A percentile compares a stretch with the other conserved stretches of the same genome.
Evolutionary conservation across 2,329 filamentous ascomycete species (phyloP).

Genomic region (Microcyclospora pomicola): DNA sequence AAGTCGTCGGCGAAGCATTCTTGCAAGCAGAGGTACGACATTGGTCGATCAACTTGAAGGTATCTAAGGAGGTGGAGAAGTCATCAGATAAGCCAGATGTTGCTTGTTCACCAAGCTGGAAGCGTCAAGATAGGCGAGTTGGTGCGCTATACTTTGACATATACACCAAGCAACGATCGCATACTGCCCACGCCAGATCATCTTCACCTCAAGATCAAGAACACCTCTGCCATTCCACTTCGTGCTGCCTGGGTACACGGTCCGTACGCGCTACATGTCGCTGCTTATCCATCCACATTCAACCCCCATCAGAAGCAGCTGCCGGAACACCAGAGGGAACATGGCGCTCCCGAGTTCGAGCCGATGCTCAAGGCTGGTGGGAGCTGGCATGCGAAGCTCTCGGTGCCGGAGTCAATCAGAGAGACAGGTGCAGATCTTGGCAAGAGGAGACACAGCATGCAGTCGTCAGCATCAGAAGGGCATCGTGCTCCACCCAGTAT

Average conservation of each 20-base stretch:
- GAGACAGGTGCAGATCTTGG: conserved; percentile 40
- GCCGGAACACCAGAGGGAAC: conserved; percentile 43
- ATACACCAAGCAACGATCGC: conserved; percentile 76
- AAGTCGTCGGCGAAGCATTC: no score
- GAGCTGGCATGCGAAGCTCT: conserved; percentile 65
- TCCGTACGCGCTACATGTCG: conserved; percentile 78
- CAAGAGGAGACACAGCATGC: conserved; percentile 20
- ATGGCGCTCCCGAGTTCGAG: conserved; percentile 68
- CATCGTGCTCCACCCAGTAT: conserved; percentile 36
- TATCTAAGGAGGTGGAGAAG: no score
- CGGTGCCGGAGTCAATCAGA: conserved; percentile 65
- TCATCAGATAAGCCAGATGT: conserved; percentile 41
- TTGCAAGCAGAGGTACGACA: no score
- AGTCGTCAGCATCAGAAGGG: conserved; percentile 1
- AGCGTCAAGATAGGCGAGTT: conserved; percentile 91
- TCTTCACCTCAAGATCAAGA: conserved; percentile 78
- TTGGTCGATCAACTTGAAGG: no score
- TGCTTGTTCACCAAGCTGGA: conserved; percentile 81
- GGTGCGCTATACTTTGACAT: conserved; percentile 78
- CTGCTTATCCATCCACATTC: conserved; percentile 72
- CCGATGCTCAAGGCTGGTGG: conserved; percentile 92
- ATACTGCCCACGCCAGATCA: conserved; percentile 73
- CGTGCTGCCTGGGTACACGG: conserved; percentile 94
- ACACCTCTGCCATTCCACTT: conserved; percentile 77
- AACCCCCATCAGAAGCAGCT: conserved; percentile 63